These are phyloP conservation scores for Cordyceps tenuipes DNA, from an alignment of 2,329 filamentous ascomycete species.

Conservation along the genomic window DNA sequence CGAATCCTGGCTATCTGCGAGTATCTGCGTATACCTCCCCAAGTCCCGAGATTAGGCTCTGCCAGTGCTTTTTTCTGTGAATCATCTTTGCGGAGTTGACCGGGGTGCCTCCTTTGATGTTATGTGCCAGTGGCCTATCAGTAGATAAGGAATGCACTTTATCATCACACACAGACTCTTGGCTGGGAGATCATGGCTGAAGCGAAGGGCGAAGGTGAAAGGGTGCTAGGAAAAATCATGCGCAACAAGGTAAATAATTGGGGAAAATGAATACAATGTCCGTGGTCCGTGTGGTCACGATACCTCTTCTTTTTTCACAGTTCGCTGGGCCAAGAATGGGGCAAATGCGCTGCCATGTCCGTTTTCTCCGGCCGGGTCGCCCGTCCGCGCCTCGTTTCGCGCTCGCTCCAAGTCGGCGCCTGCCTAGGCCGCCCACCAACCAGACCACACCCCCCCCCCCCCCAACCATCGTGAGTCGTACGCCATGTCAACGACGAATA, in stretches of 20 bases:
- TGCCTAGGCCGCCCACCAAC: not conserved
- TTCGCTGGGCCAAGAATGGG: conserved; percentile 4
- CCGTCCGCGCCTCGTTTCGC: conserved; percentile 9
- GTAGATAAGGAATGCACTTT: not conserved
- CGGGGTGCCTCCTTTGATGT: not conserved
- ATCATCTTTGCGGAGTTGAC: not conserved
- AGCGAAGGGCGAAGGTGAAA: not conserved
- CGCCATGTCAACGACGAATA: conserved; percentile 7
- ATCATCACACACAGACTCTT: not conserved
- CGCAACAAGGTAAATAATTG: not conserved
- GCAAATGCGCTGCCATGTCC: not conserved
- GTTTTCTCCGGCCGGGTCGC: conserved; percentile 10
- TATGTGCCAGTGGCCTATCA: not conserved
- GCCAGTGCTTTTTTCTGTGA: not conserved
- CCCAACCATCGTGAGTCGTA: conserved; percentile 9
- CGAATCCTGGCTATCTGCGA: not conserved
- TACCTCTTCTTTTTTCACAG: not conserved
- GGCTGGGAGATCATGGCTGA: too few relatives aligned
- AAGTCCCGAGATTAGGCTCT: not conserved
- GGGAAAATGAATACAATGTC: not conserved
- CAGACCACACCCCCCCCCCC: conserved; percentile 4
- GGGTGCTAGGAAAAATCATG: not conserved
- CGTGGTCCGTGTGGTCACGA: not conserved
- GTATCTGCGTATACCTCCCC: not conserved
- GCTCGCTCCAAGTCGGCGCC: conserved; percentile 9